Evolutionary conservation across 2,329 filamentous ascomycete genomes (phyloP), one percentile per base, ranked within the genome.

Genomic region (Aspergillus tubingensis): DNA sequence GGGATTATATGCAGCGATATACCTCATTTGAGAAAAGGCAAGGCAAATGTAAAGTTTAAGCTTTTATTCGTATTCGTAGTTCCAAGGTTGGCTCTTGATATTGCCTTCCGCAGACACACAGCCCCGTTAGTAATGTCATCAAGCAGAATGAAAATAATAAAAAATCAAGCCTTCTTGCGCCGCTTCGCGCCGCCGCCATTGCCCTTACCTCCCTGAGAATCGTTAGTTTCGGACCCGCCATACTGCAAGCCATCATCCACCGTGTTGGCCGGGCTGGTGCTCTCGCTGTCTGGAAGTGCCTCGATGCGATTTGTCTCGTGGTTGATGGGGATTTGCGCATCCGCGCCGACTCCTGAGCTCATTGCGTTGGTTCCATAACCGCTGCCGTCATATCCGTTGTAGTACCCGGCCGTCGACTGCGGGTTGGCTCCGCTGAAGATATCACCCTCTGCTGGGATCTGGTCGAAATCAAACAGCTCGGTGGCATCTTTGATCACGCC

Each of bases 231-330:
- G 13, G 58, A 48, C 27, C 54, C 58, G 47, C 53, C 51, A 50
- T 67, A 66, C 19, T 66, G 65, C 8, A 62, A 17, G 32, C 61
- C 69, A 19, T 76, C 74, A 44, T 76, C 76, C 11, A 70, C 64
- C 4, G 72, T 71, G 25, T 71, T 72, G 17, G 73, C 69, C 8
- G 79, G 79, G 58, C 78, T 80, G 1, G 78, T 77, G 10, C 72
- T 64, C 63, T 80, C 78, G 58, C 79, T 80, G 63, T 79, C 79
- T 8, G 79, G 77, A 62, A 80, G 68, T 13, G 77, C 76, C 63
- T 81, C 72, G 15, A 78, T 74, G 5, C 72, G 68, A 8, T 72
- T 72, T 2, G 73, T 63, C 25, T 74, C 72, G 51, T 57, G 61
- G 17, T 62, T 64, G 19, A 57, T 19, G 23, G 60, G 53, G 15